A percentile compares a stretch with the other conserved stretches of the same genome.
Conservation (phyloP, 73 alveolate species). For the Loxodes magnus region DNA sequence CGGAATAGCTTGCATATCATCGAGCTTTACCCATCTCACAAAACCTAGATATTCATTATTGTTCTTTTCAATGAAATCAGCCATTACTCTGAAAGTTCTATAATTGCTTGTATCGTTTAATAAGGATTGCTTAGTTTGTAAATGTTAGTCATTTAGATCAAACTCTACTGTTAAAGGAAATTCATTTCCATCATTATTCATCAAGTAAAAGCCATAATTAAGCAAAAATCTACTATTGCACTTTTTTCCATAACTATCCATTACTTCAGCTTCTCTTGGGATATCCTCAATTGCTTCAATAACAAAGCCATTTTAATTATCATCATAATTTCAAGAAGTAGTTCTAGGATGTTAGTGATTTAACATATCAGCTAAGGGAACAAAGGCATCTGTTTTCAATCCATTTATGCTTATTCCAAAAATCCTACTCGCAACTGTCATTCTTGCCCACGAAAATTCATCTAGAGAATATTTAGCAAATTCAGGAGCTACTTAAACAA, state of each 20-base stretch:
- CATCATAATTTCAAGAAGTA: conserved; percentile 87
- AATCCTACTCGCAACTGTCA: conserved; percentile 81
- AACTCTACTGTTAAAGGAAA: conserved; percentile 52
- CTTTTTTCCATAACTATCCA: conserved; percentile 91
- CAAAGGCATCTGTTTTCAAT: conserved; percentile 91
- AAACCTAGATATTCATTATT: conserved; percentile 34
- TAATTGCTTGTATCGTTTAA: conserved; percentile 38
- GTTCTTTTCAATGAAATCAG: conserved; percentile 7
- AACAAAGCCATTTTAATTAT: conserved; percentile 70
- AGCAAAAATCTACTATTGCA: conserved; percentile 85
- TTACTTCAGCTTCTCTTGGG: conserved; percentile 65
- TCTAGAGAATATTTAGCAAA: conserved; percentile 56
- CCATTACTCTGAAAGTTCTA: conserved; percentile 41
- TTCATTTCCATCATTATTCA: conserved; percentile 82
- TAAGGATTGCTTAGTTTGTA: no score
- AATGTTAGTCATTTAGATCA: conserved; percentile 50
- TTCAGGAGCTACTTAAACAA: conserved; percentile 67
- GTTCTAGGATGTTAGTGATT: conserved; percentile 90
- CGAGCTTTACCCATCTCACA: conserved; percentile 22
- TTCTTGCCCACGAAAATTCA: conserved; percentile 84
- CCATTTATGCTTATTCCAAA: conserved; percentile 85
- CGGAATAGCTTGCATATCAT: conserved; percentile 12
- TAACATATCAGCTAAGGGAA: conserved; percentile 94
- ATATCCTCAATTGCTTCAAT: conserved; percentile 86
- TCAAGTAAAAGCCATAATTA: conserved; percentile 83